Percentiles rank a stretch among this genome's conserved stretches.
phyloP scores from a whole-genome alignment of 768 basidiomycete species.

The Naganishia randhawae region DNA sequence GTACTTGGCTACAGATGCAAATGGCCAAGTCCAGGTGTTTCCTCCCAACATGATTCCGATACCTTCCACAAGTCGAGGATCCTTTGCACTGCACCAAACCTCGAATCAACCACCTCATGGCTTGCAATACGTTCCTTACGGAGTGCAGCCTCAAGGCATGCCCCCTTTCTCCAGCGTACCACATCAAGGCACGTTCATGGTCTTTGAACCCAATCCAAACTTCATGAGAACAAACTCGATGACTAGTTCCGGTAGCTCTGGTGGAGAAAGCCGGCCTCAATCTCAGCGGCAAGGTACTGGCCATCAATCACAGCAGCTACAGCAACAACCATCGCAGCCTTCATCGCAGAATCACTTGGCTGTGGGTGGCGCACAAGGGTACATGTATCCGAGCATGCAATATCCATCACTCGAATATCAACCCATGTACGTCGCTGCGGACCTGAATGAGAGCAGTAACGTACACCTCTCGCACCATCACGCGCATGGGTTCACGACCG shows the following conservation, averaged over 20 bases:
- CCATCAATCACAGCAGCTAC: background rate
- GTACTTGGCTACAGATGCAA: slow-evolving; percentile 1
- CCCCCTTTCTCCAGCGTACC: slow-evolving; percentile 4
- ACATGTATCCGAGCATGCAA: slow-evolving; percentile 8
- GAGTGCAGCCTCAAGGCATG: slow-evolving; percentile 5
- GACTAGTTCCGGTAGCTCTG: slow-evolving; percentile 10
- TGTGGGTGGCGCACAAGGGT: background rate
- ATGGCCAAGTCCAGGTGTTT: slow-evolving; percentile 1
- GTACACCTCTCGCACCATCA: background rate
- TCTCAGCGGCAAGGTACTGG: background rate
- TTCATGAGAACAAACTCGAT: background rate
- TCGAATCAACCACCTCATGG: background rate
- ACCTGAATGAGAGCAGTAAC: background rate
- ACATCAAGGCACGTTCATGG: slow-evolving; percentile 18
- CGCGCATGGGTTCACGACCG: background rate
- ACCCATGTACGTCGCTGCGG: background rate
- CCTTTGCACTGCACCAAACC: background rate
- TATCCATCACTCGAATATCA: background rate
- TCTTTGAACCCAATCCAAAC: background rate
- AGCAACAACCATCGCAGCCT: background rate
- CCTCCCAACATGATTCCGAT: slow-evolving; percentile 4
- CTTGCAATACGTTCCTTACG: slow-evolving; percentile 10
- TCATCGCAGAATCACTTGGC: background rate
- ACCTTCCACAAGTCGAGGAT: background rate
- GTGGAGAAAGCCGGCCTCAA: background rate